Evolutionary conservation across 495 filamentous ascomycete genomes (phyloP).

Genomic region (Trichoderma gamsii): DNA sequence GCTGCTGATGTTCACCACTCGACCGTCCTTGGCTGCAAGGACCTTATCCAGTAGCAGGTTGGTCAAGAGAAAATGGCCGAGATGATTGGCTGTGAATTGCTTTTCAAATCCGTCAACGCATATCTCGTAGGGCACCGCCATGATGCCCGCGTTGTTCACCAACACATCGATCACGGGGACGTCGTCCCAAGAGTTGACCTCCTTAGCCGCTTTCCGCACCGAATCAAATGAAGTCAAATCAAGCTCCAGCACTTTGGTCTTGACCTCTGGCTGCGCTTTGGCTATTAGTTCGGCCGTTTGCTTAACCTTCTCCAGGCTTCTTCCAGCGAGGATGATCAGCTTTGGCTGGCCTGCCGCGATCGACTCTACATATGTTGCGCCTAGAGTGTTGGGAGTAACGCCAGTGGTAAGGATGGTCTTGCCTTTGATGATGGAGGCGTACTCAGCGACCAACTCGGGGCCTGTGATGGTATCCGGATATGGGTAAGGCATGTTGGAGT

Average conservation of each 20-base stretch:
- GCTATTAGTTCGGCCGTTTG: slow-evolving; percentile 19
- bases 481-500: slow-evolving; percentile 3
- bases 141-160: slow-evolving; percentile 34
- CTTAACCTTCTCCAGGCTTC: slow-evolving; percentile 33
- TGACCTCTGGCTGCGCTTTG: slow-evolving; percentile 18
- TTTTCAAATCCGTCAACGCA: slow-evolving; percentile 44
- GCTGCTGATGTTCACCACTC: slow-evolving; percentile 31
- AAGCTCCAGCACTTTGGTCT: slow-evolving; percentile 31
- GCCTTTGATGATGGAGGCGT: slow-evolving; percentile 19
- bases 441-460: slow-evolving; percentile 19
- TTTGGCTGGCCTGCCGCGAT: slow-evolving; percentile 36
- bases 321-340: slow-evolving; percentile 43
- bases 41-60: slow-evolving; percentile 40
- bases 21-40: slow-evolving; percentile 30
- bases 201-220: slow-evolving; percentile 23
- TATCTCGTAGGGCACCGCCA: slow-evolving; percentile 32
- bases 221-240: slow-evolving; percentile 29
- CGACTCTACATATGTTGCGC: slow-evolving; percentile 34
- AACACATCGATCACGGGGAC: slow-evolving; percentile 25
- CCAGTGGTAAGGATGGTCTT: slow-evolving; percentile 43
- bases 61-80: slow-evolving; percentile 49
- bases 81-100: slow-evolving; percentile 45
- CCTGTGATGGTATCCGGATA: slow-evolving; percentile 20
- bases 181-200: slow-evolving; percentile 21
- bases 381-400: slow-evolving; percentile 38